Base-by-base conservation (phyloP, 805 yeast genomes). In the Dipodascopsis tothii region DNA sequence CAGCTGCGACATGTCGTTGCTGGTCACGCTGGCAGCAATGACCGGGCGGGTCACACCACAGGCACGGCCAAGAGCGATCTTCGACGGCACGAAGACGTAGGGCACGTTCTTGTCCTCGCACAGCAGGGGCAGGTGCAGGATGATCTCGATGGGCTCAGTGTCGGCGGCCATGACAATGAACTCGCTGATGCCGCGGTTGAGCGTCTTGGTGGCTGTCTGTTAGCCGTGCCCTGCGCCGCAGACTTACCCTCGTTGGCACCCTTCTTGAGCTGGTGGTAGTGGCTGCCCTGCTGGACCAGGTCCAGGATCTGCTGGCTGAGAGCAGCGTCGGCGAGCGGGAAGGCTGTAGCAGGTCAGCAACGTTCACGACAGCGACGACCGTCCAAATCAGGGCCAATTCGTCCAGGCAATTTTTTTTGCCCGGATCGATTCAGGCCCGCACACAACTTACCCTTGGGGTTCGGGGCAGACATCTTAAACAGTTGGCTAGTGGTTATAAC, bases 21-120 rank as follows among this genome's bases (percentile, higher is more conserved):
- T 80, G 67, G 99, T 92, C 66, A 92, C 92, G 53, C 95, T 83
- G 55, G 96, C 96, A 65, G 98, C 95, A 67, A 92, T 90, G 50
- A 92, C 99, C 57, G 97, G 96, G 78, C 99, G 84, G 45, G 97
- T 86, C 54, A 92, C 98, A 74, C 99, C 99, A 75, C 98, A 92
- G 62, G 98, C 97, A 76, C 99, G 85, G 69, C 99, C 99, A 61
- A 92, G 77, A 54, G 98, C 98, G 64, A 92, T 80, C 78, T 92
- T 90, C 60, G 96, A 87, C 58, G 99, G 96, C 56, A 92, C 97
- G 59, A 92, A 92, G 55, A 92, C 97, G 75, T 92, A 92, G 54
- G 98, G 96, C 57, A 92, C 98, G 75, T 92, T 92, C 78, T 92
- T 92, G 73, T 92, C 99, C 74, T 92, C 99, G 72, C 99, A 92